Conservation (phyloP, 306 rosid species). For the Chamaecrista fasciculata region DNA sequence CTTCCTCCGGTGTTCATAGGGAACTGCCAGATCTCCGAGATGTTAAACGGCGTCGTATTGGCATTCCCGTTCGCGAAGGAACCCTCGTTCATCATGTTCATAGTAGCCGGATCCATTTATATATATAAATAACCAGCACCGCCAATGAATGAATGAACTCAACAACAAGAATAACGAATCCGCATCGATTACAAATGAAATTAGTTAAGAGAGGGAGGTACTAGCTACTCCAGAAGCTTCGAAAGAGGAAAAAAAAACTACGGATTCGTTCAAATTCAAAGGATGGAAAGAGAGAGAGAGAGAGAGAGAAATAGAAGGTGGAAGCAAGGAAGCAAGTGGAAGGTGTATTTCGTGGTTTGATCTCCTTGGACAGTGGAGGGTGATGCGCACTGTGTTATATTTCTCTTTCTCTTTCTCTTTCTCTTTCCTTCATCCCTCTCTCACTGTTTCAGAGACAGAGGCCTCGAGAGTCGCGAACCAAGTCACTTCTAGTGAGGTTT, state of each 20-base stretch:
- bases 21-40: constrained; percentile 85
- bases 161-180: neutral
- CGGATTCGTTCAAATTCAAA: neutral
- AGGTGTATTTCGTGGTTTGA: constrained; percentile 30
- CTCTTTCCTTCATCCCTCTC: constrained; percentile 15
- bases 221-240: neutral
- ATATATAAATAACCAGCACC: too few relatives aligned
- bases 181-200: neutral
- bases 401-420: constrained; percentile 17
- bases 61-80: constrained; percentile 47
- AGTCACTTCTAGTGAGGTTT: constrained; percentile 62
- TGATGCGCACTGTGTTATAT: constrained; percentile 48
- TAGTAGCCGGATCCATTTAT: constrained; percentile 71
- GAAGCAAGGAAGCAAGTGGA: too few relatives aligned
- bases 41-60: constrained; percentile 54
- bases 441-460: constrained; percentile 42
- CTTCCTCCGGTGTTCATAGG: constrained; percentile 50
- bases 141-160: neutral
- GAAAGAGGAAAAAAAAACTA: neutral
- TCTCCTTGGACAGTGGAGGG: constrained; percentile 65
- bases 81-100: constrained; percentile 46
- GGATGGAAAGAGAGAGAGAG: neutral
- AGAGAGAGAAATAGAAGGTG: neutral
- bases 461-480: constrained; percentile 51
- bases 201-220: neutral